These are phyloP conservation scores for Austroboletus novae-zelandiae DNA, from an alignment of 1,284 basidiomycete species.

Conservation along the genomic window DNA sequence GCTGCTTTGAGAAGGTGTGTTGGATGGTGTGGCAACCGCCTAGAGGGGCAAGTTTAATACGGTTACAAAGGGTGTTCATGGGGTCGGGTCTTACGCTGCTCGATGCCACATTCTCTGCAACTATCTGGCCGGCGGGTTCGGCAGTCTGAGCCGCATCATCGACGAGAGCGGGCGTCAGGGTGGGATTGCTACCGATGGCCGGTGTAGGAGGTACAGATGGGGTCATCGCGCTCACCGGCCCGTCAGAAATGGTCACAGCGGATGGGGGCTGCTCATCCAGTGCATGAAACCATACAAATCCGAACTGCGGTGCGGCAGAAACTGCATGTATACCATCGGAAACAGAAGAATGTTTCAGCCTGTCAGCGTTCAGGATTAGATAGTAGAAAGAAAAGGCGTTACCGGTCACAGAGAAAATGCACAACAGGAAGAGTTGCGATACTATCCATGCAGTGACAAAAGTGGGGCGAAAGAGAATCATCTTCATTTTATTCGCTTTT, in stretches of 20 bases:
- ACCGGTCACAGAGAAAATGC: slow-evolving; percentile 10
- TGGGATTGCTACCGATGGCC: not conserved
- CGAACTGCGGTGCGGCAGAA: slow-evolving; percentile 22
- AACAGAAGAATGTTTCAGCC: not conserved
- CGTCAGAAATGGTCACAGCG: not conserved
- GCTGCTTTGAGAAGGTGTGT: slow-evolving; percentile 6
- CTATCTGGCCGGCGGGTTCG: not conserved
- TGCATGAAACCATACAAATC: slow-evolving; percentile 8
- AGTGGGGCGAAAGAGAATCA: slow-evolving; percentile 22
- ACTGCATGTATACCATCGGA: slow-evolving; percentile 1
- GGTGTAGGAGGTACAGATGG: not conserved
- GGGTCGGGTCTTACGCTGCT: not conserved
- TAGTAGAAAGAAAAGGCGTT: not conserved
- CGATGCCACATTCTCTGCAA: not conserved
- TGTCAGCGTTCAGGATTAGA: not conserved
- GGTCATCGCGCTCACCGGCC: not conserved
- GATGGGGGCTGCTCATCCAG: slow-evolving; percentile 5
- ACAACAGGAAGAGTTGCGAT: slow-evolving; percentile 7
- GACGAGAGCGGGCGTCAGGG: not conserved
- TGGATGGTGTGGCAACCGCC: not conserved
- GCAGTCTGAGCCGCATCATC: not conserved
- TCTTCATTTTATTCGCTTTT: slow-evolving; percentile 7
- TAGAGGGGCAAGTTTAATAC: not conserved
- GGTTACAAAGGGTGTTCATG: not conserved
- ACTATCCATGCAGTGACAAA: slow-evolving; percentile 10